A percentile compares a stretch with the other conserved stretches of the same genome.
These are phyloP conservation scores for Talaromyces wortmannii DNA, from an alignment of 495 filamentous ascomycete genomes.

Conservation along the genomic window DNA sequence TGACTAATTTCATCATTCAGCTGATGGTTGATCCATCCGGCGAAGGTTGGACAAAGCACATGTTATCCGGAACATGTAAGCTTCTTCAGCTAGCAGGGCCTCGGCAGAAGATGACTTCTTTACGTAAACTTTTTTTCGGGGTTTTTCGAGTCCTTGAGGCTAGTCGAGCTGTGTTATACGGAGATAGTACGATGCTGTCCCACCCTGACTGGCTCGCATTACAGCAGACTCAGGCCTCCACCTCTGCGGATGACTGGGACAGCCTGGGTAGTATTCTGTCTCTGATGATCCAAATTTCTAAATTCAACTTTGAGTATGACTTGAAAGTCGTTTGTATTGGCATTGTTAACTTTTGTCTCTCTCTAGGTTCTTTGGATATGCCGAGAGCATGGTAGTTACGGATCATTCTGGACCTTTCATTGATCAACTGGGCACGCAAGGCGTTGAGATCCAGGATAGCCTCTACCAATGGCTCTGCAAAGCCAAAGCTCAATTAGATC, in stretches of 20 bases:
- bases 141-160: not conserved
- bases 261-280: not conserved
- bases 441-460: not conserved
- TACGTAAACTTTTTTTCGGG: not conserved
- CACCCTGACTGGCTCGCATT: not conserved
- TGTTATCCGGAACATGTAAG: not conserved
- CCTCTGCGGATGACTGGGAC: not conserved
- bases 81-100: not conserved
- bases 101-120: not conserved
- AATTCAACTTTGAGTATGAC: not conserved
- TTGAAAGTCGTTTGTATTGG: no score
- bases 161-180: not conserved
- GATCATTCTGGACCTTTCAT: no score
- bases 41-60: not conserved
- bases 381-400: no score
- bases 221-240: not conserved
- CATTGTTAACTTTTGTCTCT: no score
- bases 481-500: not conserved
- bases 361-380: no score
- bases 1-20: not conserved
- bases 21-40: not conserved
- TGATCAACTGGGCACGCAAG: not conserved
- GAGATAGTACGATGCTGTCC: not conserved
- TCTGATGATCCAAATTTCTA: not conserved
- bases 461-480: not conserved